Evolutionary conservation across 306 rosid genomes (phyloP), one percentile per base, ranked within the genome.

Genomic region (Lathyrus aphaca): DNA sequence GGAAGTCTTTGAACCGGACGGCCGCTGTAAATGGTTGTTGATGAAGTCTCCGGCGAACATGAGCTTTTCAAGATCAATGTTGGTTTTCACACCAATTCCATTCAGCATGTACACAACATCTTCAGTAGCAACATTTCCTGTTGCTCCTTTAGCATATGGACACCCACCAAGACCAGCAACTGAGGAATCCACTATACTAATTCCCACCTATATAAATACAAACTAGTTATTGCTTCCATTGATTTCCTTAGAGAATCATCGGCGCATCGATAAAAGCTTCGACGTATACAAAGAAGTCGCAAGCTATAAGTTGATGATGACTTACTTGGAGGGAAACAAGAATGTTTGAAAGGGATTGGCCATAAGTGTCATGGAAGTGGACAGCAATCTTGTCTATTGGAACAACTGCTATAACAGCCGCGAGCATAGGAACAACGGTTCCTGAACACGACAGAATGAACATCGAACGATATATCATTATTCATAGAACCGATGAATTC

Each of bases 311-410:
- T 44, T 54, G 77, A 23, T n/a, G n/a, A 77, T 51, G 62, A 72
- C 88, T 80, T 85, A 88, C 97, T 82, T 91, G 97, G 66, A 91
- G 96, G 57, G 97, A 88, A 8, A 88, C 74, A 10, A 91, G 83
- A 74, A 91, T 91, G 65, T 91, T 91, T 58, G 92, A 76, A 74
- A 91, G 91, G 68, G 96, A 84, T 77, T 91, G 97, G 15, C 92
- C 97, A 8, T 91, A 91, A 64, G 96, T 91, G 86, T 91, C 97
- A 70, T 91, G 97, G 84, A 88, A 91, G 82, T 91, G 97, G 71
- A 91, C 97, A 27, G 95, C 95, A 66, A 91, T 78, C 74, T 78
- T 88, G 17, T 86, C 92, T 46, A 76, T 66, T 4, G 95, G 97
- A 79, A 88, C 92, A 64, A 81, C 83, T 51, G 86, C 90, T 86